phyloP scores from a whole-genome alignment of 176 grass and related monocot species.

The Raddia guianensis region DNA sequence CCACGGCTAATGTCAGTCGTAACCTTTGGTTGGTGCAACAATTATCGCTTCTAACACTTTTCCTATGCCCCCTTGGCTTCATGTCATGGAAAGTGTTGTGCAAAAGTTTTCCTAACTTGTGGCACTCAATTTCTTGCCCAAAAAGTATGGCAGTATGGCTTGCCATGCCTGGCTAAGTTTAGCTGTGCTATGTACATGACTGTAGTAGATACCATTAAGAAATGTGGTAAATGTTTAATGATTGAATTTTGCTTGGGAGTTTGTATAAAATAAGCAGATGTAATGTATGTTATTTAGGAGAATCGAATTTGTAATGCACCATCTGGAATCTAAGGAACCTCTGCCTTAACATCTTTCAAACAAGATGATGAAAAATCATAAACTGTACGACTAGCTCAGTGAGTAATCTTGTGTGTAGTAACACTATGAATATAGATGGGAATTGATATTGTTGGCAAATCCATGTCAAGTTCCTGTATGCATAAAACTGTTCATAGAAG shows the following conservation, averaged over 20 bases:
- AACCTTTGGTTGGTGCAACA: too few relatives aligned
- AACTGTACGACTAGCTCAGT: not conserved
- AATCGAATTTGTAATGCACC: not conserved
- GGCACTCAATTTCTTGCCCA: too few relatives aligned
- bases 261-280: not conserved
- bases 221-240: not conserved
- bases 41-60: too few relatives aligned
- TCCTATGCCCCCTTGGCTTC: too few relatives aligned
- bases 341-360: slow-evolving; percentile 3
- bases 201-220: not conserved
- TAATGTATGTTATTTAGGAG: not conserved
- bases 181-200: not conserved
- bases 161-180: too few relatives aligned
- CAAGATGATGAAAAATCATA: not conserved
- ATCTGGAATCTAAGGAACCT: not conserved
- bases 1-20: too few relatives aligned
- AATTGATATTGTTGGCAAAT: slow-evolving; percentile 15
- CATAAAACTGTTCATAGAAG: not conserved
- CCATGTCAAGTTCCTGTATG: slow-evolving; percentile 3
- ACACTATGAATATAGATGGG: not conserved
- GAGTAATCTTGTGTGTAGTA: not conserved
- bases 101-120: too few relatives aligned
- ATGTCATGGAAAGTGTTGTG: too few relatives aligned
- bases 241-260: not conserved
- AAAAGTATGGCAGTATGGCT: too few relatives aligned